These are phyloP conservation scores for Meyerozyma guilliermondii DNA, from an alignment of 1,139 yeast species.

Conservation along the genomic window DNA sequence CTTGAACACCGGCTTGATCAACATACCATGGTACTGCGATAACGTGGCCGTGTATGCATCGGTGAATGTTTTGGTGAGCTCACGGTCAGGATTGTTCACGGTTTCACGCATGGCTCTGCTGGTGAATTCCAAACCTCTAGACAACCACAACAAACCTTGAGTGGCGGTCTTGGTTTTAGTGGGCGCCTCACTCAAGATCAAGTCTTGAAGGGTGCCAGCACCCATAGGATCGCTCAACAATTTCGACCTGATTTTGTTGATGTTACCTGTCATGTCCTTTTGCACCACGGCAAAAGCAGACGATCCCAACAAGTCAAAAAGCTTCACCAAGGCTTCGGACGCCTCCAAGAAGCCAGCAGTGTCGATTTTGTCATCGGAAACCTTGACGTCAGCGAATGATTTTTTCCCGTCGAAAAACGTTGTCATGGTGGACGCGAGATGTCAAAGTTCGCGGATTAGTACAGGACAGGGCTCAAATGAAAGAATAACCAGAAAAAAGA, in stretches of 20 bases:
- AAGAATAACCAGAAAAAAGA: too few relatives aligned
- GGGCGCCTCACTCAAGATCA: slow-evolving; percentile 65
- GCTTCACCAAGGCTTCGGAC: slow-evolving; percentile 73
- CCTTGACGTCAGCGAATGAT: slow-evolving; percentile 72
- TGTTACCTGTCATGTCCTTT: slow-evolving; percentile 85
- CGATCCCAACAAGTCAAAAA: slow-evolving; percentile 81
- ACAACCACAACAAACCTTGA: slow-evolving; percentile 86
- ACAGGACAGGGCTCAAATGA: too few relatives aligned
- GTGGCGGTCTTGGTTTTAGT: slow-evolving; percentile 75
- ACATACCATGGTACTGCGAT: slow-evolving; percentile 74
- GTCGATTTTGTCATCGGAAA: slow-evolving; percentile 58
- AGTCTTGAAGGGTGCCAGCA: slow-evolving; percentile 67
- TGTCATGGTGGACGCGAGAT: slow-evolving; percentile 31
- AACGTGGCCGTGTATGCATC: slow-evolving; percentile 78
- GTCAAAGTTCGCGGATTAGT: neutral
- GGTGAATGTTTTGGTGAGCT: slow-evolving; percentile 73
- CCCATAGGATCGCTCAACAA: slow-evolving; percentile 60
- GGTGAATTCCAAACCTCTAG: slow-evolving; percentile 83
- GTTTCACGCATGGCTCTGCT: slow-evolving; percentile 85
- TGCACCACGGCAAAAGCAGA: slow-evolving; percentile 83
- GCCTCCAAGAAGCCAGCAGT: slow-evolving; percentile 80
- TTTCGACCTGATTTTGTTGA: slow-evolving; percentile 65
- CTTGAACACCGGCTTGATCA: slow-evolving; percentile 82
- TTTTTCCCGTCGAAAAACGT: slow-evolving; percentile 76
- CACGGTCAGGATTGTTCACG: slow-evolving; percentile 53